These are phyloP conservation scores for Mycena rosella DNA, from an alignment of 768 basidiomycete species.

Conservation along the genomic window DNA sequence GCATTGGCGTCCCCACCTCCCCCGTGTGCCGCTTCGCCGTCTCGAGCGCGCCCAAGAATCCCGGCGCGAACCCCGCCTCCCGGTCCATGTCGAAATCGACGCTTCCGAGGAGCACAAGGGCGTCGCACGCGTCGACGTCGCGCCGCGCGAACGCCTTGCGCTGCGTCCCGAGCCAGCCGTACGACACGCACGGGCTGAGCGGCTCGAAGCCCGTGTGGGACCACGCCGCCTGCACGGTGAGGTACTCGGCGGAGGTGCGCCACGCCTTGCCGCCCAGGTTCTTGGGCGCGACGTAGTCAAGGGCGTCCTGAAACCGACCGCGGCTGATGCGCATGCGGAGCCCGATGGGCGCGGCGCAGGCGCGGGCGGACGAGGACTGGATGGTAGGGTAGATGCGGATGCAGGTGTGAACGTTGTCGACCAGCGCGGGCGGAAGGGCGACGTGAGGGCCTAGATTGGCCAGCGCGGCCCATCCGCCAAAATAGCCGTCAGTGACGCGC, in stretches of 20 bases:
- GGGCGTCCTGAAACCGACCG: background rate
- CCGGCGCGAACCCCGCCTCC: background rate
- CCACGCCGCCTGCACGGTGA: slow-evolving; percentile 1
- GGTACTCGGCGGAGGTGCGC: slow-evolving; percentile 8
- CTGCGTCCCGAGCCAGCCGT: slow-evolving; percentile 12
- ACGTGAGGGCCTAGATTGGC: background rate
- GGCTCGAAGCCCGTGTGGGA: slow-evolving; percentile 16
- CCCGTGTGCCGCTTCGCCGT: background rate
- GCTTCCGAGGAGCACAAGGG: slow-evolving; percentile 3
- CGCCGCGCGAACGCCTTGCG: slow-evolving; percentile 3
- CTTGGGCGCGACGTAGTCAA: slow-evolving; percentile 21
- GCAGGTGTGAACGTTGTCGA: slow-evolving; percentile 10
- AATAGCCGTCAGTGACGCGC: background rate
- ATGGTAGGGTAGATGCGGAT: slow-evolving; percentile 3
- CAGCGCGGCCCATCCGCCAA: slow-evolving; percentile 11
- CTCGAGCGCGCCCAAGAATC: slow-evolving; percentile 4
- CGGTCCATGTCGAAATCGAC: slow-evolving; percentile 22
- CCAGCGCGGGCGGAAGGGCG: background rate
- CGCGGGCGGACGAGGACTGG: no score
- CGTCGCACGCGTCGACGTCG: slow-evolving; percentile 5
- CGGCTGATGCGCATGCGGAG: slow-evolving; percentile 12
- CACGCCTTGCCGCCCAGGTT: slow-evolving; percentile 20
- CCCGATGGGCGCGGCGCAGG: background rate
- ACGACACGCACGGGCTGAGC: slow-evolving; percentile 9
- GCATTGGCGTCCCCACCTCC: slow-evolving; percentile 6